These are phyloP conservation scores for Aspergillus felis DNA, from an alignment of 2,329 filamentous ascomycete genomes.

Conservation along the genomic window DNA sequence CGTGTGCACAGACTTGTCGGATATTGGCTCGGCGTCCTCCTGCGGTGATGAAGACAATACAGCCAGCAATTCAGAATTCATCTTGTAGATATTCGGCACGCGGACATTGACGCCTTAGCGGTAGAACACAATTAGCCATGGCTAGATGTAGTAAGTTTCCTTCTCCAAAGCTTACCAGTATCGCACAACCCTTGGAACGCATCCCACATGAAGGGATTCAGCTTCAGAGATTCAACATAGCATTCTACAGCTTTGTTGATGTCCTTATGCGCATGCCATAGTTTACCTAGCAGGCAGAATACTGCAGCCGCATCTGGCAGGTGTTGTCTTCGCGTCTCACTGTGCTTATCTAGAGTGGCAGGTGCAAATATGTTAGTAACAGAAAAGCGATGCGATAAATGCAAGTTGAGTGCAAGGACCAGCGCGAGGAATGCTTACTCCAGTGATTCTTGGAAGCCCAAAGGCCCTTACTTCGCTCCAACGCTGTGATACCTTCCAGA, in stretches of 20 bases:
- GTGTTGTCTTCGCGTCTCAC: constrained; percentile 67
- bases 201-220: constrained; percentile 98
- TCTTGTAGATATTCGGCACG: constrained; percentile 80
- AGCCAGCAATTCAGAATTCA: constrained; percentile 60
- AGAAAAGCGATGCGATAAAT: not conserved
- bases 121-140: constrained; percentile 9
- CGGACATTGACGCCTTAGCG: constrained; percentile 69
- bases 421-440: constrained; percentile 52
- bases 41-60: constrained; percentile 40
- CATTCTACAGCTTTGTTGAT: constrained; percentile 77
- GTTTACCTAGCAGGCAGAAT: constrained; percentile 78
- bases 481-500: constrained; percentile 73
- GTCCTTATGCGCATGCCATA: constrained; percentile 76
- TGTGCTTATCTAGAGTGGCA: constrained; percentile 60
- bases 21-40: constrained; percentile 24
- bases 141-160: not conserved
- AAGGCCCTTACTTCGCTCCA: constrained; percentile 74
- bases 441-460: constrained; percentile 75
- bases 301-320: constrained; percentile 79
- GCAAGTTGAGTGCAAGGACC: not conserved
- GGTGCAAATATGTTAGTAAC: not conserved
- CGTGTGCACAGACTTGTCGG: constrained; percentile 31
- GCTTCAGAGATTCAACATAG: constrained; percentile 83
- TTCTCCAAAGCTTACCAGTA: constrained; percentile 47
- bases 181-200: constrained; percentile 87